These are phyloP conservation scores for Medicago truncatula DNA, from an alignment of 306 rosid genomes.

Conservation along the genomic window DNA sequence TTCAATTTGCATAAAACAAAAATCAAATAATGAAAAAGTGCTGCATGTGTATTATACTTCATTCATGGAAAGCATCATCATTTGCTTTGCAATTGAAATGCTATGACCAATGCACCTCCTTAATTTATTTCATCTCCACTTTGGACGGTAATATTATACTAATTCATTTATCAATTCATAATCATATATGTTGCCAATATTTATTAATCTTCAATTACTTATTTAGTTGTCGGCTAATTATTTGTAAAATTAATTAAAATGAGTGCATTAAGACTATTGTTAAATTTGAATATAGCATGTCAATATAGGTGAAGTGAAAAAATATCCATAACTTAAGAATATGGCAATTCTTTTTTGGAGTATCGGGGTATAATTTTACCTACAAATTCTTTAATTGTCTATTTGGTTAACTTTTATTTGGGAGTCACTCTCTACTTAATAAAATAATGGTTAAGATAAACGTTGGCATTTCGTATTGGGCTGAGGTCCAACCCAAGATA, in stretches of 20 bases:
- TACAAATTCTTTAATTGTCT: too few relatives aligned
- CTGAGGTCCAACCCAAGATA: too few relatives aligned
- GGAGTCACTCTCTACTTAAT: too few relatives aligned
- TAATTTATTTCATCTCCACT: slow-evolving; percentile 67
- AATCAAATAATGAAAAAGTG: slow-evolving; percentile 40
- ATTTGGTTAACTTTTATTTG: too few relatives aligned
- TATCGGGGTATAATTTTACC: too few relatives aligned
- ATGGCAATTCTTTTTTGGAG: too few relatives aligned
- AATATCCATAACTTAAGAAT: too few relatives aligned
- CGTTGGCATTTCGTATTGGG: too few relatives aligned
- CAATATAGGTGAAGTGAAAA: too few relatives aligned
- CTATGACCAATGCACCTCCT: slow-evolving; percentile 34
- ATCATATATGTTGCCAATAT: background rate
- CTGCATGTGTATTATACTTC: slow-evolving; percentile 15
- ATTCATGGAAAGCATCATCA: slow-evolving; percentile 76
- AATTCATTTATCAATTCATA: background rate
- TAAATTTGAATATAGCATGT: too few relatives aligned
- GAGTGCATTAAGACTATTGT: too few relatives aligned
- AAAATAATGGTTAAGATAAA: too few relatives aligned
- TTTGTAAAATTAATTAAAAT: background rate
- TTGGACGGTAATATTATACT: slow-evolving; percentile 62
- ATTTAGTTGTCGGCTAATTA: background rate
- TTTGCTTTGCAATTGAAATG: slow-evolving; percentile 37
- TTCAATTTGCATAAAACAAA: background rate
- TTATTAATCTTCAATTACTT: background rate